Conservation (phyloP, 345 rosid genomes). For the Brassica carinata region DNA sequence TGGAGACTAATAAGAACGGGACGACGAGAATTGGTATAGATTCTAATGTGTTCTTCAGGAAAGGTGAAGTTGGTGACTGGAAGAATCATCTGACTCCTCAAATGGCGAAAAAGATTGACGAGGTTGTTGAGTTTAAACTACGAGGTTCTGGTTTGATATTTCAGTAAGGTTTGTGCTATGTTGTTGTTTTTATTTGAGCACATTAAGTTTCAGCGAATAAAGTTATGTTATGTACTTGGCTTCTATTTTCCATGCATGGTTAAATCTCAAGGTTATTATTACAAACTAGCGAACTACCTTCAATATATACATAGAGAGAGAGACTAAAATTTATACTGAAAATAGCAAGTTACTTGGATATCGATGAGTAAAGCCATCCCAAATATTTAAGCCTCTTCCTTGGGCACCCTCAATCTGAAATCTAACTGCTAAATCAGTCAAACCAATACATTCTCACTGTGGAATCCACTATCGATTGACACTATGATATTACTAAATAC, state of each 20-base stretch:
- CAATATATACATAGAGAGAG: background rate
- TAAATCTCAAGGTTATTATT: background rate
- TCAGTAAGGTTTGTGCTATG: background rate
- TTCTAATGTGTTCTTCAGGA: background rate
- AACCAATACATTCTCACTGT: background rate
- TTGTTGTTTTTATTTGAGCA: background rate
- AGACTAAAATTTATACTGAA: background rate
- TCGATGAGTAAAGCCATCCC: constrained; percentile 35
- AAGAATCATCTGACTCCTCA: background rate
- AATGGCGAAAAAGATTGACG: background rate
- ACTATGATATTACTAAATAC: background rate
- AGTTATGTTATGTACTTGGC: background rate
- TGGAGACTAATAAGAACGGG: background rate
- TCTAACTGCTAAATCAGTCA: background rate
- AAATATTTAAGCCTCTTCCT: constrained; percentile 43
- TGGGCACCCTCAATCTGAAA: constrained; percentile 39
- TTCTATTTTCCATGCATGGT: background rate
- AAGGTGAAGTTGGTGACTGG: constrained; percentile 5
- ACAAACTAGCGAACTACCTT: background rate
- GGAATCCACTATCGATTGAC: background rate
- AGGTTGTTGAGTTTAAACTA: background rate
- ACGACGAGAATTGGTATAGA: background rate
- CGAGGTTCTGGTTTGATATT: background rate
- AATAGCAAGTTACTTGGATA: constrained; percentile 26
- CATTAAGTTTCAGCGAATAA: background rate